A percentile compares a stretch with the other conserved stretches of the same genome.
These are phyloP conservation scores for Ascochyta viciae-villosae DNA, from an alignment of 2,329 filamentous ascomycete species.

Conservation along the genomic window DNA sequence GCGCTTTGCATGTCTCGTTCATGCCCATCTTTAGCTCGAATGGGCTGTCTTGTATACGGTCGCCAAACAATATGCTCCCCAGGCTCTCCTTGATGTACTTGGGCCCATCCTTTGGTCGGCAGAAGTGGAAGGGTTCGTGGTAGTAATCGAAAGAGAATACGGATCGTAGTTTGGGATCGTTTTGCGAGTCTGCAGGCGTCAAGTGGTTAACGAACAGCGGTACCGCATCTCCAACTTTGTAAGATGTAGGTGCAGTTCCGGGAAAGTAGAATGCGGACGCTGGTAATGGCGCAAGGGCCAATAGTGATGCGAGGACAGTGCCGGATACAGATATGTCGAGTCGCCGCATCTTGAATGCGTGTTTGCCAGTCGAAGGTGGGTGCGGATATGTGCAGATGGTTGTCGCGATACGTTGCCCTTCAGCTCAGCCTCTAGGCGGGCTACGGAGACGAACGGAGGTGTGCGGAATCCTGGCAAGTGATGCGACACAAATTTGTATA, in stretches of 20 bases:
- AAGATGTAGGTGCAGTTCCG: slow-evolving; percentile 92
- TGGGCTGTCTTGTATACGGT: slow-evolving; percentile 95
- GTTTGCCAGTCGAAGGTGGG: not conserved
- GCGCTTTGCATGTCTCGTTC: slow-evolving; percentile 85
- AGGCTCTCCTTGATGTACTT: slow-evolving; percentile 85
- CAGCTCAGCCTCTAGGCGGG: slow-evolving; percentile 16
- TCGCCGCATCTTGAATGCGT: slow-evolving; percentile 38
- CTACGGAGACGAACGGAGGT: slow-evolving; percentile 21
- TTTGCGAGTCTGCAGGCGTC: slow-evolving; percentile 78
- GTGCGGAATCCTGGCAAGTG: not conserved
- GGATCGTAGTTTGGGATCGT: slow-evolving; percentile 85
- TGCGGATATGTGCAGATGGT: slow-evolving; percentile 1
- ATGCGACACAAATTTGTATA: not conserved
- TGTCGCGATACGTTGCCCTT: slow-evolving; percentile 12
- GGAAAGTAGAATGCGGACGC: slow-evolving; percentile 87
- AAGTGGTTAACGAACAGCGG: slow-evolving; percentile 93
- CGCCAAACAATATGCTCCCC: slow-evolving; percentile 95
- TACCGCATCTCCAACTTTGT: slow-evolving; percentile 79
- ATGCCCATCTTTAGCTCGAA: slow-evolving; percentile 86
- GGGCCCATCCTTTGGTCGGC: slow-evolving; percentile 77
- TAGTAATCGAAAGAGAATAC: slow-evolving; percentile 98
- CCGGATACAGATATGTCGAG: slow-evolving; percentile 32
- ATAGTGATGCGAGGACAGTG: slow-evolving; percentile 46
- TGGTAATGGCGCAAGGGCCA: slow-evolving; percentile 45
- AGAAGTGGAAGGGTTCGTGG: slow-evolving; percentile 85